phyloP scores from a whole-genome alignment of 495 filamentous ascomycete species.

The Elaphomyces granulatus region DNA sequence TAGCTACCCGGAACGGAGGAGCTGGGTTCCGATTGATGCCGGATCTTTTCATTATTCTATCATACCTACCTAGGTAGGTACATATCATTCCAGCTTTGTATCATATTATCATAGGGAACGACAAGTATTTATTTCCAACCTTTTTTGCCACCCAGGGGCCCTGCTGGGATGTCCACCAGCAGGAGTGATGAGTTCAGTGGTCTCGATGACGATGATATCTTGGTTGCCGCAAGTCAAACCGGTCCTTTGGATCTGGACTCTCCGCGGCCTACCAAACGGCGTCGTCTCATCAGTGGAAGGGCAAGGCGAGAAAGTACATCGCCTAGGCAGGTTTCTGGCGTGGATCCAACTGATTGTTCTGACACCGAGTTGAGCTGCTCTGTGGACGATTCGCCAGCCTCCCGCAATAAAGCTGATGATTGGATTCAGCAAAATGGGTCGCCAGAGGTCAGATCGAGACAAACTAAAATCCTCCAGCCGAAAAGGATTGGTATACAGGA shows the following conservation, averaged over 20 bases:
- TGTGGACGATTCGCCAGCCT: background rate
- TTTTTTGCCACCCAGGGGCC: too few relatives aligned
- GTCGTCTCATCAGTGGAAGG: constrained; percentile 12
- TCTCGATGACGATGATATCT: constrained; percentile 21
- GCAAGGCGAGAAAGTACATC: background rate
- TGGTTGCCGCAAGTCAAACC: constrained; percentile 16
- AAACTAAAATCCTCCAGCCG: constrained; percentile 31
- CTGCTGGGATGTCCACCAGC: background rate
- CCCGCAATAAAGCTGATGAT: constrained; percentile 3
- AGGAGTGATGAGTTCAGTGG: constrained; percentile 4
- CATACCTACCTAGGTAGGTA: too few relatives aligned
- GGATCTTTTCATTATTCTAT: too few relatives aligned
- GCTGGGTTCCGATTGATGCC: too few relatives aligned
- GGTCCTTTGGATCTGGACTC: constrained; percentile 6
- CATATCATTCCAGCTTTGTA: too few relatives aligned
- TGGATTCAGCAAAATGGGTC: background rate
- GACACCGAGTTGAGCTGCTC: background rate
- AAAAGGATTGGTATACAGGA: constrained; percentile 27
- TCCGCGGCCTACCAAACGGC: constrained; percentile 23
- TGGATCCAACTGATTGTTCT: background rate
- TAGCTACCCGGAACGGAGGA: too few relatives aligned
- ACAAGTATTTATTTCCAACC: too few relatives aligned
- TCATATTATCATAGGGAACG: too few relatives aligned
- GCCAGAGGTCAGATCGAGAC: constrained; percentile 5
- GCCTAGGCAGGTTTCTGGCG: too few relatives aligned